Conservation (phyloP, 1,284 basidiomycete species). For the Papiliotrema nemorosa region DNA sequence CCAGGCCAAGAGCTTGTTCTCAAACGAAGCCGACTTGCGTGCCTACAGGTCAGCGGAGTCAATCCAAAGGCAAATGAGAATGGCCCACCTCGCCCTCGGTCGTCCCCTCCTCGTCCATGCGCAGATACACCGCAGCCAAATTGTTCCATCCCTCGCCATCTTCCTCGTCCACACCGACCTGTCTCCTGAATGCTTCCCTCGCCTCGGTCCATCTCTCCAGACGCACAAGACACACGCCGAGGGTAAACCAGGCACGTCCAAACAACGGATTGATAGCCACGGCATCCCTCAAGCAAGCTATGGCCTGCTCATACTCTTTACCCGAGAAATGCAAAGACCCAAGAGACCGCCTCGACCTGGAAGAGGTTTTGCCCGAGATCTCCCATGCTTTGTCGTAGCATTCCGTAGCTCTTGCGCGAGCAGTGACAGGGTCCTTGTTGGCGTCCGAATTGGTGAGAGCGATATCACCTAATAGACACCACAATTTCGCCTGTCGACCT, state of each 20-base stretch:
- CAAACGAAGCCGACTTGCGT: constrained; percentile 43
- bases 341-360: constrained; percentile 84
- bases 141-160: constrained; percentile 99
- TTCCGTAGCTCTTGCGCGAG: constrained; percentile 54
- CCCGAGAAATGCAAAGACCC: constrained; percentile 77
- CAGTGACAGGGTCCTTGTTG: constrained; percentile 22
- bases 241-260: constrained; percentile 87
- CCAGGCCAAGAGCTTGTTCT: constrained; percentile 82
- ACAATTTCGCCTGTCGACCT: constrained; percentile 82
- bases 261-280: constrained; percentile 85
- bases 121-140: constrained; percentile 88
- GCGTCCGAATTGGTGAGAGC: constrained; percentile 56
- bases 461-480: constrained; percentile 93
- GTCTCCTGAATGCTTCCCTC: constrained; percentile 76
- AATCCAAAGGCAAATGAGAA: background rate
- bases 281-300: constrained; percentile 67
- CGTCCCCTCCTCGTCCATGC: constrained; percentile 57
- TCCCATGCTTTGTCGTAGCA: constrained; percentile 85
- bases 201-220: constrained; percentile 79
- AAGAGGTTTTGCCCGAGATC: constrained; percentile 72
- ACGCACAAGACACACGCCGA: constrained; percentile 84
- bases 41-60: constrained; percentile 5
- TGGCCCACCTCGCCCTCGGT: constrained; percentile 8
- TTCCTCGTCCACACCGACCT: constrained; percentile 88
- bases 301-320: constrained; percentile 62